A percentile compares a stretch with the other conserved stretches of the same genome.
phyloP scores from a whole-genome alignment of 1,284 basidiomycete genomes.

The Schizophyllum amplum region DNA sequence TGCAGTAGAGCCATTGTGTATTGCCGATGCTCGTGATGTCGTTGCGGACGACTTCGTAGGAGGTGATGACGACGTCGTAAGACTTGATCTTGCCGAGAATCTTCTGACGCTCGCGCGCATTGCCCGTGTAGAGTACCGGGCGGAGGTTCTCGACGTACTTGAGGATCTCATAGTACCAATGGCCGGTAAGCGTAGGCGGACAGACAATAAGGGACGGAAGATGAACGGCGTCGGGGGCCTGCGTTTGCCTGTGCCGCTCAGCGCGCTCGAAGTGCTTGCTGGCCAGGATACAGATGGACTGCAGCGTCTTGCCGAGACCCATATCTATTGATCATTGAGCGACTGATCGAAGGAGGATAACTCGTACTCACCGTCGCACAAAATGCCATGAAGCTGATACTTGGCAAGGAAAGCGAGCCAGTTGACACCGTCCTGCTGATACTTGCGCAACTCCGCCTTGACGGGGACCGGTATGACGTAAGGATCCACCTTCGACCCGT shows the following conservation, averaged over 20 bases:
- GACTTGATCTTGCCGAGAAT: constrained; percentile 59
- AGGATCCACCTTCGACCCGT: constrained; percentile 90
- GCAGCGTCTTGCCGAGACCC: constrained; percentile 97
- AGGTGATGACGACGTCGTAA: constrained; percentile 90
- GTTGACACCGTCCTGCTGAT: constrained; percentile 97
- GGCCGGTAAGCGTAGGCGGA: constrained; percentile 94
- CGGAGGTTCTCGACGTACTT: constrained; percentile 87
- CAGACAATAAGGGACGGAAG: constrained; percentile 94
- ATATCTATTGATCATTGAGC: constrained; percentile 56
- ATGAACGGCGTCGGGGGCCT: constrained; percentile 75
- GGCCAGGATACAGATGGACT: constrained; percentile 96
- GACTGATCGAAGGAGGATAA: background rate
- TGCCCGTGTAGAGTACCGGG: constrained; percentile 90
- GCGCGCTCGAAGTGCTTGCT: constrained; percentile 89
- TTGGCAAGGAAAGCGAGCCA: constrained; percentile 98
- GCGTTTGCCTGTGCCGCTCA: constrained; percentile 58
- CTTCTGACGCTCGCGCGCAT: constrained; percentile 73
- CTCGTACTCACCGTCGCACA: constrained; percentile 80
- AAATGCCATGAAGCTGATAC: constrained; percentile 95
- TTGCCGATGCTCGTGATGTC: constrained; percentile 77
- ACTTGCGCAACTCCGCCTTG: constrained; percentile 93
- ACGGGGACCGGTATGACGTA: constrained; percentile 86
- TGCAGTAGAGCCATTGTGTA: constrained; percentile 90
- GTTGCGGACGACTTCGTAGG: constrained; percentile 96
- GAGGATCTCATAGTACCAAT: constrained; percentile 97